Base-by-base conservation (phyloP, 306 rosid genomes). In the Castanopsis chinensis region DNA sequence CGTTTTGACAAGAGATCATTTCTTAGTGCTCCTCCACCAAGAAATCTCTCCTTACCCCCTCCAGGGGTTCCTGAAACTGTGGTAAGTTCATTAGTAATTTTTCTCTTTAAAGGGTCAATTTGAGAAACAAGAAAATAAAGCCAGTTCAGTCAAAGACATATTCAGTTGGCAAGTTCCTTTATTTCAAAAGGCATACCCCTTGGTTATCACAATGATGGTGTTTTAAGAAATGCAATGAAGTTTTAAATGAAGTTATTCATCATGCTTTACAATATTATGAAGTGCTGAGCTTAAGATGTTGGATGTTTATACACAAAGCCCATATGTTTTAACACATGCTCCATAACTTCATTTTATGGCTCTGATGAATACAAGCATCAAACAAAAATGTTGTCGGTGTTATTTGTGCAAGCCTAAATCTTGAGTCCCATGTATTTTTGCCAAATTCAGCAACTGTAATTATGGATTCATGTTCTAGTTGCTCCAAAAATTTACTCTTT, bases 51-150 rank as follows among this genome's bases (percentile, higher is more conserved):
- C 68, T 88, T 92, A 72, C 98, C 97, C 17, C 98, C 97, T 82
- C 91, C 94, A 2, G 97, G 93, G 74, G 93, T 94, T 86, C 98
- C 98, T 12, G 96, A 92, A 92, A 92, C 89, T 81, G 97, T 94
- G 87, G 98, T 92, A 83, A 90, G 98, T 86, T 35, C 69, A 32
- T 69, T 11, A 25, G 53, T 81, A 68, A 30, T 71, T 70, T 49
- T 55, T 63, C 55, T 52, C 59, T 54, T 41, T 5, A 56, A 13
- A 21, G 32, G 63, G 71, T 20, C 61, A 32, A 73, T 41, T 73
- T 19, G 55, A 45, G 51, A 75, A 76, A 73, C 56, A 41, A 68
- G 74, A 64, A 78, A 49, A 71, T 58, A 28, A 64, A 71, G 64
- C 49, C 54, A 23, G 55, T 71, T 75, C 21, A 41, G 41, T 70